A percentile compares a stretch with the other conserved stretches of the same genome.
These are phyloP conservation scores for Aphanoascus verrucosus DNA, from an alignment of 2,329 filamentous ascomycete genomes.

Conservation along the genomic window DNA sequence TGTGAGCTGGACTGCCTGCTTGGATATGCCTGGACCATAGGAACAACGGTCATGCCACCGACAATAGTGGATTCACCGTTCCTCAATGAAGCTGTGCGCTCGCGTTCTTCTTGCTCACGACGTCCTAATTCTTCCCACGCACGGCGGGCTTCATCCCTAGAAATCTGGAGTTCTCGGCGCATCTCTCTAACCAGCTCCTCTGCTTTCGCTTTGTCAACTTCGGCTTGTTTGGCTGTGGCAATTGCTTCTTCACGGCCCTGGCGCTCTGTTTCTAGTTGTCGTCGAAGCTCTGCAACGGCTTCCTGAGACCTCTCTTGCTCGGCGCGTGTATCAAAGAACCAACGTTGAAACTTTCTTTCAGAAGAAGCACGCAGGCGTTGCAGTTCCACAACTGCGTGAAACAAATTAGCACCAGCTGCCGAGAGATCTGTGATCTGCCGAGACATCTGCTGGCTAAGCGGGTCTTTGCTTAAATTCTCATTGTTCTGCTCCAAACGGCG, in stretches of 20 bases:
- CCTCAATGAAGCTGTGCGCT: constrained; percentile 72
- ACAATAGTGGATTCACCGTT: constrained; percentile 81
- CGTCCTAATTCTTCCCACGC: constrained; percentile 96
- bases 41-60: constrained; percentile 88
- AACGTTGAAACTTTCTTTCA: constrained; percentile 93
- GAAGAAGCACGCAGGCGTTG: constrained; percentile 89
- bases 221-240: constrained; percentile 53
- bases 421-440: constrained; percentile 96
- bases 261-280: constrained; percentile 62
- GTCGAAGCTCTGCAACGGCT: constrained; percentile 67
- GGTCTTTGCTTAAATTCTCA: constrained; percentile 69
- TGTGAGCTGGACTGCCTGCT: constrained; percentile 44
- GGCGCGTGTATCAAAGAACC: constrained; percentile 90
- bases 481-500: constrained; percentile 82
- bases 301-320: constrained; percentile 82
- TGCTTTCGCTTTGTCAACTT: constrained; percentile 56
- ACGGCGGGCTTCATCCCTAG: constrained; percentile 86
- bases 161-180: constrained; percentile 85
- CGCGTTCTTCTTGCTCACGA: constrained; percentile 84
- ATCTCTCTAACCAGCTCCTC: constrained; percentile 79
- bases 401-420: constrained; percentile 89
- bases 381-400: constrained; percentile 93
- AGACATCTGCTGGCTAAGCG: constrained; percentile 75
- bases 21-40: constrained; percentile 65
- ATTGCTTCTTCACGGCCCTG: constrained; percentile 57